Base-by-base conservation (phyloP, 2,329 filamentous ascomycete genomes). In the Epichloe sp. region DNA sequence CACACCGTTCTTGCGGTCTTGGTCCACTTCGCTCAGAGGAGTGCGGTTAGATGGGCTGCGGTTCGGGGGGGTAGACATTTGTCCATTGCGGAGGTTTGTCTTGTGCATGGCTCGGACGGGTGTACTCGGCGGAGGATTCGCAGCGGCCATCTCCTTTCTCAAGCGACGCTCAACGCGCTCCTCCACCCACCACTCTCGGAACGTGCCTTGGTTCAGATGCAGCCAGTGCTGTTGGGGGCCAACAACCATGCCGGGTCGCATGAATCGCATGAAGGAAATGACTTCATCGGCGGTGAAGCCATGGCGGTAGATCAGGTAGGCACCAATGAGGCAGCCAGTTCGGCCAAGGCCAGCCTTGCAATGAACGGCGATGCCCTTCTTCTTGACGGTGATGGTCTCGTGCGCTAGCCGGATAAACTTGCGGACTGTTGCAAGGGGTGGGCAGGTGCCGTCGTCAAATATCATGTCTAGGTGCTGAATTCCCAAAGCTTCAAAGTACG, bases 391-490 rank as follows among this genome's bases (percentile, higher is more conserved):
- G 63, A 98, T 98, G 69, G 86, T 95, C 64, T 95, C 86, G 63
- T 97, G 93, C 1, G 93, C 90, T 53, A 98, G 77, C 58, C 88
- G 88, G 67, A 98, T 91, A 66, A 98, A 98, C 65, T 90, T 90
- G 58, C 88, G 83, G 31, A 98, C 93, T n/a, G 90, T 83, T 17
- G 80, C 80, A 49, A 98, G 74, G 2, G 88, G 83, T 21, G 93
- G 93, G 66, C 93, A 98, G 4, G 93, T 98, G 57, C 93, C 93
- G 61, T 98, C 93, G 62, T 97, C 93, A 63, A 98, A 98, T 62
- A 98, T 97, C 93, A 98, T 98, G 71, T 98, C 93, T 41, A 97
- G 76, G 65, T 98, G 93, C 61, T 89, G 84, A 63, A 98, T 97
- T 34, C 91, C 91, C 49, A 98, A 76, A 3, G 90, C 88, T 56